Base-by-base conservation (phyloP, 768 basidiomycete genomes). In the Rhodosporidiobolus odoratus region DNA sequence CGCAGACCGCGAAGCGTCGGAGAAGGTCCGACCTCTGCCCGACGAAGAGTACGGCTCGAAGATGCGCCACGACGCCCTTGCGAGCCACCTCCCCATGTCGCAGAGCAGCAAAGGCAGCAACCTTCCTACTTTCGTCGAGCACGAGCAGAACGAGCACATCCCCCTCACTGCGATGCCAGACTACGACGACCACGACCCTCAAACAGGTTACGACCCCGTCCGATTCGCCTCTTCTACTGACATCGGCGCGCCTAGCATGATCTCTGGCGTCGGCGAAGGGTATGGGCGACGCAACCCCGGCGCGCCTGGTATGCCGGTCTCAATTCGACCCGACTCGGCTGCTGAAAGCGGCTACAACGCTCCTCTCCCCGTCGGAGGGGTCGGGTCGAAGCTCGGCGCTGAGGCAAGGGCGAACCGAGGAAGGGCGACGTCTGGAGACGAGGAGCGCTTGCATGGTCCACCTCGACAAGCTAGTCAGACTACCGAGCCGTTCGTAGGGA, bases 181-280 rank as follows among this genome's bases (percentile, higher is more conserved):
- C 37, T 60, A 66, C 57, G 57, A 68, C 30, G 64, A 65, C 27
- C 47, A 48, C 59, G n/a, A 61, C n/a, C 52, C 52, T 9, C 40
- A 34, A 3, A 3, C 9, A 48, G 34, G 10, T 30, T 58, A 63
- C 41, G 61, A 69, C 23, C 67, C 61, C 23, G 41, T 61, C 13
- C 35, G 54, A 2, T 69, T 63, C 43, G 47, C 61, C 15, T 38
- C 48, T 1, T 37, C 60, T 2, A 59, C 58, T 6, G 52, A 40
- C 12, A 25, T 32, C 8, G 64, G 65, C 0, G 69, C 71, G 35
- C 73, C 77, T 38, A 75, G 60, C 56, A 59, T 79, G 75, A 69
- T 80, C 77, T 56, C 75, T 73, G 65, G 79, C 74, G 75, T 80
- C 76, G 78, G 72, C 12, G 50, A 68, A 58, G 72, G 72, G 1